Conservation (phyloP, 331 rosid species). For the Telfairia occidentalis region DNA sequence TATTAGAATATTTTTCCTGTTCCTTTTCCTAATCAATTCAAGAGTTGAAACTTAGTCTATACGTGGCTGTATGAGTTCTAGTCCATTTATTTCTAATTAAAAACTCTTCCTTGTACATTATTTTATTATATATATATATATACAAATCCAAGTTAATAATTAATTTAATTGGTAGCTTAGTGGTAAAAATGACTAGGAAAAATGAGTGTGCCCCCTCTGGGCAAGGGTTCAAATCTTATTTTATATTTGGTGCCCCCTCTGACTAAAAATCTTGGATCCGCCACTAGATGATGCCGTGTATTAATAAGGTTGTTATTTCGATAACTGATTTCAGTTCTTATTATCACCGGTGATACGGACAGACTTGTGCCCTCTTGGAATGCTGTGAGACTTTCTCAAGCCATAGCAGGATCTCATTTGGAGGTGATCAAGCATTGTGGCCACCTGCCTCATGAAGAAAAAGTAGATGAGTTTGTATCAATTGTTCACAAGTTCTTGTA, state of each 20-base stretch:
- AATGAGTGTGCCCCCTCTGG: no score
- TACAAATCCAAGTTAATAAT: no score
- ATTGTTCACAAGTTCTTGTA: conserved; percentile 62
- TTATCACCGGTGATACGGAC: conserved; percentile 82
- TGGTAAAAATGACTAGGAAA: no score
- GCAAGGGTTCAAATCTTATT: no score
- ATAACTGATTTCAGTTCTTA: conserved; percentile 48
- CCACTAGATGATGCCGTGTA: no score
- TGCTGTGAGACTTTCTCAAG: conserved; percentile 69
- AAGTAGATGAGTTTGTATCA: conserved; percentile 62
- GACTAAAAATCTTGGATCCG: no score
- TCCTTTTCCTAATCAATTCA: neutral
- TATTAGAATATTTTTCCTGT: neutral
- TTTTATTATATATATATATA: no score
- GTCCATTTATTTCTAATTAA: neutral
- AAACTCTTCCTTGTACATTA: neutral
- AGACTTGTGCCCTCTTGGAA: conserved; percentile 84
- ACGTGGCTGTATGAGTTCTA: neutral
- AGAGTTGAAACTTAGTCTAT: neutral
- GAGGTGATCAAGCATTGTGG: conserved; percentile 77
- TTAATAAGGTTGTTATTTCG: conserved; percentile 1
- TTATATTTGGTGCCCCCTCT: no score
- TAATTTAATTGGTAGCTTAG: no score
- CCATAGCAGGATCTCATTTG: conserved; percentile 59
- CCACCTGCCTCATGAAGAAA: conserved; percentile 96